These are phyloP conservation scores for Fonsecaea nubica DNA, from an alignment of 2,329 filamentous ascomycete genomes.

Conservation along the genomic window DNA sequence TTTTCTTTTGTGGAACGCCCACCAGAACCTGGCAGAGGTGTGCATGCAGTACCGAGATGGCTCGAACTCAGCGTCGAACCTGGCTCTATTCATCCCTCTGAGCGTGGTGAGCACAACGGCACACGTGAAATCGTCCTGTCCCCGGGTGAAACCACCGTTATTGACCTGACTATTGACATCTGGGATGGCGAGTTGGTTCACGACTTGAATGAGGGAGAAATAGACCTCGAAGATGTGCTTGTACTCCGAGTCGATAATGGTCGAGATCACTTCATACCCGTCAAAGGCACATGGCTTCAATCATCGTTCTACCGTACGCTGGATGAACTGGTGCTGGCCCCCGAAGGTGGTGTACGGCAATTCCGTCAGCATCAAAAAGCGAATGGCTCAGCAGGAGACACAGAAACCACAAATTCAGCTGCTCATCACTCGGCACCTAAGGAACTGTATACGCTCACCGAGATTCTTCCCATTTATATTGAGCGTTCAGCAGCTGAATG, in stretches of 20 bases:
- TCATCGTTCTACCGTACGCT: constrained; percentile 84
- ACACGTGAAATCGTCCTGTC: constrained; percentile 67
- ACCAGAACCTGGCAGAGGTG: constrained; percentile 18
- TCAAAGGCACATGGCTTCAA: constrained; percentile 78
- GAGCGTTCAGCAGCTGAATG: constrained; percentile 67
- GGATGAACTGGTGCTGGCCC: constrained; percentile 85
- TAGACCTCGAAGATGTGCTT: constrained; percentile 80
- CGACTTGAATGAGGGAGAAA: constrained; percentile 71
- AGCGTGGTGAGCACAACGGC: constrained; percentile 44
- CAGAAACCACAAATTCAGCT: constrained; percentile 33
- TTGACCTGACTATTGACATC: constrained; percentile 72
- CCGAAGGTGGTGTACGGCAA: constrained; percentile 77
- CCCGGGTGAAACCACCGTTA: constrained; percentile 80
- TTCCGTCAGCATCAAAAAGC: constrained; percentile 57
- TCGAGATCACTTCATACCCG: constrained; percentile 87
- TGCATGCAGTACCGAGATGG: constrained; percentile 66
- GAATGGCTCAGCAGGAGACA: constrained; percentile 34
- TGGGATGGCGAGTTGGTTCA: constrained; percentile 68
- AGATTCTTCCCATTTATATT: constrained; percentile 70
- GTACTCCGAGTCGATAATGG: constrained; percentile 83
- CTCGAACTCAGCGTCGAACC: constrained; percentile 69
- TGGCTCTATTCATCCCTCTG: constrained; percentile 39
- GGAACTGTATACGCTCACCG: constrained; percentile 87
- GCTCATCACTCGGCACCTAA: constrained; percentile 77
- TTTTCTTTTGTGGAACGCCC: constrained; percentile 75